These are phyloP conservation scores for Purpureocillium lavendulum DNA, from an alignment of 2,329 filamentous ascomycete species.

Conservation along the genomic window DNA sequence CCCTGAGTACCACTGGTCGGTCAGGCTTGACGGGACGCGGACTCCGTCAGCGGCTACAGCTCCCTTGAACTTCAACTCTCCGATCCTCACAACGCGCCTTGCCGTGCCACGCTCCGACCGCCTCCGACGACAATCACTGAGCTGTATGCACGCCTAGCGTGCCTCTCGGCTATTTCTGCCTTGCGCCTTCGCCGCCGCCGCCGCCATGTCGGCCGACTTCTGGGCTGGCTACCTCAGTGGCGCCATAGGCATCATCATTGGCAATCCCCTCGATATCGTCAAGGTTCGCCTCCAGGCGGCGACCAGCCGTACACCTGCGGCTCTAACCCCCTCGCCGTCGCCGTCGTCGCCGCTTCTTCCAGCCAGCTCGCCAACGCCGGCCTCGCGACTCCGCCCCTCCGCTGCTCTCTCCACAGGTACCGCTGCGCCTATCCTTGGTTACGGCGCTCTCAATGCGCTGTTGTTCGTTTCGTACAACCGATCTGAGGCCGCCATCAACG, in stretches of 20 bases:
- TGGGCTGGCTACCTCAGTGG: constrained; percentile 90
- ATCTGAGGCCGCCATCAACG: constrained; percentile 55
- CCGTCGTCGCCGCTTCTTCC: constrained; percentile 11
- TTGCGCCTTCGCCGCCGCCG: not conserved
- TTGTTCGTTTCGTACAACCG: constrained; percentile 89
- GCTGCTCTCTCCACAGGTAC: constrained; percentile 46
- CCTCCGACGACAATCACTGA: too few relatives aligned
- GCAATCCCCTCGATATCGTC: constrained; percentile 71
- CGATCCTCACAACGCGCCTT: too few relatives aligned
- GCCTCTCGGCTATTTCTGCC: not conserved
- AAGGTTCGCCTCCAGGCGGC: constrained; percentile 61
- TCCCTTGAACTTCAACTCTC: too few relatives aligned
- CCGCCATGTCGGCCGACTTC: constrained; percentile 77
- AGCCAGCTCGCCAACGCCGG: constrained; percentile 29
- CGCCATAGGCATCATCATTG: constrained; percentile 76
- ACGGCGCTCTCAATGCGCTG: constrained; percentile 83
- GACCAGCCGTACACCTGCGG: not conserved
- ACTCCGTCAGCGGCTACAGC: too few relatives aligned
- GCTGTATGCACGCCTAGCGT: too few relatives aligned
- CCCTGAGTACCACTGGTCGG: too few relatives aligned
- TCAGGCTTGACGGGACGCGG: too few relatives aligned
- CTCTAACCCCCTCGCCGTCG: not conserved
- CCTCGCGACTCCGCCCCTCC: too few relatives aligned
- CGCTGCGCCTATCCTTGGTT: constrained; percentile 79
- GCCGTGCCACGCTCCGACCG: too few relatives aligned